phyloP scores from a whole-genome alignment of 768 basidiomycete species.

The Pleurotus giganteus region DNA sequence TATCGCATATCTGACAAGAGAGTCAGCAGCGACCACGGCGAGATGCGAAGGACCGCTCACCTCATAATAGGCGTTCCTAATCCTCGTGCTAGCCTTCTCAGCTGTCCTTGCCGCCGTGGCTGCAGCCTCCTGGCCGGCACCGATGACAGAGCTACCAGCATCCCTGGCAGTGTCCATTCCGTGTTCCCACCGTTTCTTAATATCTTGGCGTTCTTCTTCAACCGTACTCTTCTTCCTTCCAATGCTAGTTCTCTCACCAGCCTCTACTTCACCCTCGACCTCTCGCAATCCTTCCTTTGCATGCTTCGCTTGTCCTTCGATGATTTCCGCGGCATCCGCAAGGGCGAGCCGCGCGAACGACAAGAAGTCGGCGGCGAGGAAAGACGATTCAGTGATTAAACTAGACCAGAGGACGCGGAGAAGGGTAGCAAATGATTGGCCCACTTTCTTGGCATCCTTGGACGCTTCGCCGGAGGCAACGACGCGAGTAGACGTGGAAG shows the following conservation, averaged over 20 bases:
- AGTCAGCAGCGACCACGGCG: not conserved
- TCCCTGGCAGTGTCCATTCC: constrained; percentile 65
- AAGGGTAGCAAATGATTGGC: constrained; percentile 46
- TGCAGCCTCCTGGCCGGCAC: constrained; percentile 43
- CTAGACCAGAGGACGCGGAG: constrained; percentile 53
- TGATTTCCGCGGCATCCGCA: constrained; percentile 61
- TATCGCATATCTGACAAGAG: constrained; percentile 53
- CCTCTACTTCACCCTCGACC: constrained; percentile 56
- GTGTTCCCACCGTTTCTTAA: constrained; percentile 58
- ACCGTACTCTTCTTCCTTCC: constrained; percentile 52
- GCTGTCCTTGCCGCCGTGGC: constrained; percentile 41
- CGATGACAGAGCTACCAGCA: constrained; percentile 56
- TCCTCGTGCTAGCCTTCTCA: constrained; percentile 36
- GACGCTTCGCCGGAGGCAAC: constrained; percentile 43
- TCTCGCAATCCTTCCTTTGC: constrained; percentile 53
- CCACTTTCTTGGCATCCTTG: constrained; percentile 49
- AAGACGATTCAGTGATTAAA: constrained; percentile 49
- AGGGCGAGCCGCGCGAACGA: constrained; percentile 64
- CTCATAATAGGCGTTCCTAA: constrained; percentile 53
- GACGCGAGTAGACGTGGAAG: constrained; percentile 31
- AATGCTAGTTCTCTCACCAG: constrained; percentile 55
- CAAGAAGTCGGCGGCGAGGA: constrained; percentile 58
- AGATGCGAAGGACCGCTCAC: constrained; percentile 27
- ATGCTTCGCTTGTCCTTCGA: constrained; percentile 49
- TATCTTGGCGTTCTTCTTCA: constrained; percentile 45